A percentile compares a stretch with the other conserved stretches of the same genome.
Conservation (phyloP, 73 alveolate species). For the Uronychia binucleata region DNA sequence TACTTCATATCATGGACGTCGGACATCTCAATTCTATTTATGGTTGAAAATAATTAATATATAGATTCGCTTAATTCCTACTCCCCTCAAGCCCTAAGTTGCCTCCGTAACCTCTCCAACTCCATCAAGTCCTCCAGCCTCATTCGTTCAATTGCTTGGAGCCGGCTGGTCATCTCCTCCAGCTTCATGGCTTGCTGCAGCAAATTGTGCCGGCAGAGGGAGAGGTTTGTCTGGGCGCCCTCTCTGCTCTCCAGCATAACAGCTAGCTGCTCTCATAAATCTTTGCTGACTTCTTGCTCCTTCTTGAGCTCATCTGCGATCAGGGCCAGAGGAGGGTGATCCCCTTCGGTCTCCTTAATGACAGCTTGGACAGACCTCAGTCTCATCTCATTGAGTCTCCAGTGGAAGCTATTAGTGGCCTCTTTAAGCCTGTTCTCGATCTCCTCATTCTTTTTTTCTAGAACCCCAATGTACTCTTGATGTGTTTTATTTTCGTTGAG, state of each 20-base stretch:
- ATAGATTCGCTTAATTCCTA: not conserved
- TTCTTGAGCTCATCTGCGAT: conserved; percentile 20
- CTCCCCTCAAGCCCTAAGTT: not conserved
- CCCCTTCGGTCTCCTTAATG: not conserved
- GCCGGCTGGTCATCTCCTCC: conserved; percentile 26
- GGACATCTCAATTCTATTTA: conserved; percentile 21
- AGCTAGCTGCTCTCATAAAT: not conserved
- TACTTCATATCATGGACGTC: conserved; percentile 84
- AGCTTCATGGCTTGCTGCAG: conserved; percentile 34
- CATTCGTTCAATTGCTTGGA: conserved; percentile 30
- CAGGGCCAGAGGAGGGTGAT: not conserved
- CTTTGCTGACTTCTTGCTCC: conserved; percentile 23
- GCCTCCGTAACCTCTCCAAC: not conserved
- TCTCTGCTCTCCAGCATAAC: conserved; percentile 18
- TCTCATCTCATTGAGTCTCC: conserved; percentile 32
- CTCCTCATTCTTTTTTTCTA: conserved; percentile 26
- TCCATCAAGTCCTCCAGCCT: conserved; percentile 19
- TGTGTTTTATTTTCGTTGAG: conserved; percentile 43
- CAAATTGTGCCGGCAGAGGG: conserved; percentile 36
- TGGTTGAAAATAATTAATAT: not conserved
- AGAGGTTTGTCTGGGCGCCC: conserved; percentile 10
- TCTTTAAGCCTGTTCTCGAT: conserved; percentile 19
- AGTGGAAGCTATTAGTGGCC: conserved; percentile 21
- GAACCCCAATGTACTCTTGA: conserved; percentile 19
- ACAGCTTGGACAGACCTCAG: conserved; percentile 22